These are phyloP conservation scores for Exutisphaerella laricina DNA, from an alignment of 2,329 filamentous ascomycete species.

Conservation along the genomic window DNA sequence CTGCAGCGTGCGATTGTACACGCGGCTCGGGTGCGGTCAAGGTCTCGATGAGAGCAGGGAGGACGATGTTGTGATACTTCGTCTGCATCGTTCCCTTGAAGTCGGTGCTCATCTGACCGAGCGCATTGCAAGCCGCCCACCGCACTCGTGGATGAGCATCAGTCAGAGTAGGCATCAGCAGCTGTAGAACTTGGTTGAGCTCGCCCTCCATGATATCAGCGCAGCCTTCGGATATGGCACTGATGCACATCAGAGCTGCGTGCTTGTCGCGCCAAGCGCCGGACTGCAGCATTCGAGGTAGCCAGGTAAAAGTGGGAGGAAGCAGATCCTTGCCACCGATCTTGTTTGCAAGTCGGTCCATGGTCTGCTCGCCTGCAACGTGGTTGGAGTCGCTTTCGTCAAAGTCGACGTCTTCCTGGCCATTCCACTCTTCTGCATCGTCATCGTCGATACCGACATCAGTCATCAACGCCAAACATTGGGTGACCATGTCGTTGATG, in stretches of 20 bases:
- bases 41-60: constrained; percentile 88
- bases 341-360: constrained; percentile 96
- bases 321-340: constrained; percentile 90
- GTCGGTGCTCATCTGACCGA: constrained; percentile 99
- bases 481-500: constrained; percentile 94
- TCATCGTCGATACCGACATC: constrained; percentile 93
- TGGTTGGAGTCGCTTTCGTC: constrained; percentile 98
- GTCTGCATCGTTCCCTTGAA: constrained; percentile 98
- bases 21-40: constrained; percentile 83
- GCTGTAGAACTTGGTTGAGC: constrained; percentile 84
- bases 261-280: constrained; percentile 92
- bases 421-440: constrained; percentile 88
- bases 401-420: constrained; percentile 86
- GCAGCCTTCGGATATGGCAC: constrained; percentile 95
- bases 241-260: constrained; percentile 97
- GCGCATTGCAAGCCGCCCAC: constrained; percentile 95
- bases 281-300: constrained; percentile 95
- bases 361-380: constrained; percentile 94
- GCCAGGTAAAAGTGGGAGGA: constrained; percentile 91
- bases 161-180: constrained; percentile 86
- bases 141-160: constrained; percentile 90
- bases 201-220: constrained; percentile 93
- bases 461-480: constrained; percentile 96
- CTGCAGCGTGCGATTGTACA: constrained; percentile 93
- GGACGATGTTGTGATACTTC: constrained; percentile 81